Evolutionary conservation across 306 rosid species (phyloP).

Genomic region (Acmispon strigosus): DNA sequence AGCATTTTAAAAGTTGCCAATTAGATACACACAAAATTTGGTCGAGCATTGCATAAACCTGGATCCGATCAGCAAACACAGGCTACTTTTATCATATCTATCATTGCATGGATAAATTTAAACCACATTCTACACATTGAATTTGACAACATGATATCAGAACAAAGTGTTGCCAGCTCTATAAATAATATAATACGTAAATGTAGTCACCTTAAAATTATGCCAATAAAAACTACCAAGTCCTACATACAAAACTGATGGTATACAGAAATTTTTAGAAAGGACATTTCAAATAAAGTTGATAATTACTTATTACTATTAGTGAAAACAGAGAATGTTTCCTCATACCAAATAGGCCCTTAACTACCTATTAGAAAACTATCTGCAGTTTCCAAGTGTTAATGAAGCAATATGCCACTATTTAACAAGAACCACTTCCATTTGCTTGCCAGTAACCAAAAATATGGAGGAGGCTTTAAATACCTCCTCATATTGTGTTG

Average conservation of each 20-base stretch:
- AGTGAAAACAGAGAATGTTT: not conserved
- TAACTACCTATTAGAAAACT: not conserved
- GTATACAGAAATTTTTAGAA: not conserved
- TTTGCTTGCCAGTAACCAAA: not conserved
- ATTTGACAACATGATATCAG: constrained; percentile 6
- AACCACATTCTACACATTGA: not conserved
- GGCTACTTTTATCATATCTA: not conserved
- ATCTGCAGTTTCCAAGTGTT: not conserved
- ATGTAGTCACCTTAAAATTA: not conserved
- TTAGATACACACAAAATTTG: not conserved
- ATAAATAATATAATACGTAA: not conserved
- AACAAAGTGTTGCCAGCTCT: not conserved
- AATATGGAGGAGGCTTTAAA: not conserved
- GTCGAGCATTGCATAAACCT: not conserved
- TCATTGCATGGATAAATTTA: not conserved
- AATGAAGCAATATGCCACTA: not conserved
- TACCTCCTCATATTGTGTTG: not conserved
- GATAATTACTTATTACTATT: too few species aligned
- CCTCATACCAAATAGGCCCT: not conserved
- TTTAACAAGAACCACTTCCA: not conserved
- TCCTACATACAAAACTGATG: not conserved
- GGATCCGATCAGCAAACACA: not conserved
- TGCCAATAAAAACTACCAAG: not conserved
- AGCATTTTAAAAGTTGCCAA: not conserved
- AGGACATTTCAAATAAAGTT: not conserved